These are phyloP conservation scores for Cucurbita ficifolia DNA, from an alignment of 306 rosid genomes.

Conservation along the genomic window DNA sequence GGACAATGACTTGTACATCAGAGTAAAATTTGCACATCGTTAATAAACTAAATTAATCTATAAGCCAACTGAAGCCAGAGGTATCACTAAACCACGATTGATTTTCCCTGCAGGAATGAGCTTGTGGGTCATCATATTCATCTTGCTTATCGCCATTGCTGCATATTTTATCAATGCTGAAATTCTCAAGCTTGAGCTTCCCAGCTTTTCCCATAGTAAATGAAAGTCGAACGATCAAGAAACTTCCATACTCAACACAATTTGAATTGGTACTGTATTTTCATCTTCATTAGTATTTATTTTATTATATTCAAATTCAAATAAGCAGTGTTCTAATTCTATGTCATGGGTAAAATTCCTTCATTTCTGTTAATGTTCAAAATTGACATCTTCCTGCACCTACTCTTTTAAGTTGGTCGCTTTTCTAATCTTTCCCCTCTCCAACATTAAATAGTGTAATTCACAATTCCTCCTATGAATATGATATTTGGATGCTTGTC, in stretches of 20 bases:
- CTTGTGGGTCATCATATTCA: slow-evolving; percentile 52
- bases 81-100: neutral
- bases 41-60: neutral
- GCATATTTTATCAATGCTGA: slow-evolving; percentile 38
- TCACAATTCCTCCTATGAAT: neutral
- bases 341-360: neutral
- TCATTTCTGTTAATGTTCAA: neutral
- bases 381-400: neutral
- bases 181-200: neutral
- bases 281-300: neutral
- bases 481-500: neutral
- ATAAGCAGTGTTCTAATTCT: neutral
- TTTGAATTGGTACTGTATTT: neutral
- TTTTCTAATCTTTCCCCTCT: neutral
- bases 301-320: neutral
- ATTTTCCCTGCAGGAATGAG: slow-evolving; percentile 31
- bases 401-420: neutral
- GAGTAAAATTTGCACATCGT: neutral
- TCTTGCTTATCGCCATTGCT: slow-evolving; percentile 25
- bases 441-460: neutral
- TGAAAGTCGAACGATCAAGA: neutral
- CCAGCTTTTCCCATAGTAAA: neutral
- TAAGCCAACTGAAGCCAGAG: neutral
- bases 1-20: neutral
- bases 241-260: neutral